These are phyloP conservation scores for Moringa oleifera DNA, from an alignment of 345 rosid genomes.

Conservation along the genomic window DNA sequence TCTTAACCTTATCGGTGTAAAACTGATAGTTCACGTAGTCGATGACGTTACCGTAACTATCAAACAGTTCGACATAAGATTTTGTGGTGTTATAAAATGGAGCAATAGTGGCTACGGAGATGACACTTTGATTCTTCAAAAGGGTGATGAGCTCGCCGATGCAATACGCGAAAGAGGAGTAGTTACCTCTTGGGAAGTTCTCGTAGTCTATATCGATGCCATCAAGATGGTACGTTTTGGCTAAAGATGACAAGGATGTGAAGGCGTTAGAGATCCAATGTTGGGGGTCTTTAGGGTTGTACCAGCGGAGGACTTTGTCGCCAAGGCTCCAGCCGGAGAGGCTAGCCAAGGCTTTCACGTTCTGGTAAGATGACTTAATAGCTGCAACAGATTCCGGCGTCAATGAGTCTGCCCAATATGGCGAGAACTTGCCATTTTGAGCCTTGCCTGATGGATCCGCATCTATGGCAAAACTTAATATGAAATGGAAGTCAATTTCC, in stretches of 20 bases:
- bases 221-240: constrained; percentile 36
- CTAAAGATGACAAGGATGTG: constrained; percentile 20
- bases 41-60: constrained; percentile 22
- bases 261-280: constrained; percentile 47
- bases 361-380: constrained; percentile 30
- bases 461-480: constrained; percentile 49
- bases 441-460: constrained; percentile 31
- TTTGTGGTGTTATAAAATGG: constrained; percentile 27
- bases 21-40: constrained; percentile 56
- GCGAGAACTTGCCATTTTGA: constrained; percentile 30
- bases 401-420: constrained; percentile 35
- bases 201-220: constrained; percentile 58
- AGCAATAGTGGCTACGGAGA: constrained; percentile 26
- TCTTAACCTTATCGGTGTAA: constrained; percentile 39
- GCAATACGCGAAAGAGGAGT: constrained; percentile 29
- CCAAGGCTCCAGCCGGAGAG: constrained; percentile 57
- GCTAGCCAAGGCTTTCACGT: constrained; percentile 39
- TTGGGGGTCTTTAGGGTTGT: constrained; percentile 24
- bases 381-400: constrained; percentile 26
- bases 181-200: constrained; percentile 21
- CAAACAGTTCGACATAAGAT: constrained; percentile 33
- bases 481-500: constrained; percentile 43
- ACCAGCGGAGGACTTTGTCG: constrained; percentile 35
- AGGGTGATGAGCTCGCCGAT: constrained; percentile 44
- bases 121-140: constrained; percentile 31